Evolutionary conservation across 2,329 filamentous ascomycete species (phyloP).

Genomic region (Exophiala viscosa): DNA sequence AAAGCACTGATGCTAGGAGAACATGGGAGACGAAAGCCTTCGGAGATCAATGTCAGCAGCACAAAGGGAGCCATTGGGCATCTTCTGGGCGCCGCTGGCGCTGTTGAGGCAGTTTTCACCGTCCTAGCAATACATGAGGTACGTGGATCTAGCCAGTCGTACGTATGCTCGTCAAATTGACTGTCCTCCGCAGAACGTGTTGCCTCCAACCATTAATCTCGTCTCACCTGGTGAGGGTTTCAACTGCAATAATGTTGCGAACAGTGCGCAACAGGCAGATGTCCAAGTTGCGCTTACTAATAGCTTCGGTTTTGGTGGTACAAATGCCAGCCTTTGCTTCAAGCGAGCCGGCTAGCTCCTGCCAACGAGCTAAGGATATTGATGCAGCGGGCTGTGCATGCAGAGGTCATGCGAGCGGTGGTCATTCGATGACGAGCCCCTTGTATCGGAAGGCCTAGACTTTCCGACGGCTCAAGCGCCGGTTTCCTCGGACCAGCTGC

Average conservation of each 20-base stretch:
- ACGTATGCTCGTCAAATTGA: neutral
- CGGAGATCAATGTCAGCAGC: constrained; percentile 77
- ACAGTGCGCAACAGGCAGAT: constrained; percentile 63
- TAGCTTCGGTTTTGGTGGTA: constrained; percentile 96
- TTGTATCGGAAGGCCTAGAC: too few species aligned
- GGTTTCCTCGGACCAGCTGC: too few species aligned
- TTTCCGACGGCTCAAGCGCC: too few species aligned
- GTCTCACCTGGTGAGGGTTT: constrained; percentile 62
- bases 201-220: constrained; percentile 87
- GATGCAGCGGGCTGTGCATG: neutral
- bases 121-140: constrained; percentile 77
- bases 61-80: constrained; percentile 93
- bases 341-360: constrained; percentile 8
- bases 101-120: constrained; percentile 83
- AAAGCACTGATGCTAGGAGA: constrained; percentile 70
- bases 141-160: constrained; percentile 33
- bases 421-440: too few species aligned
- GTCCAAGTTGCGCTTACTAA: constrained; percentile 81
- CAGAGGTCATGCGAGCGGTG: too few species aligned
- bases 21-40: constrained; percentile 59
- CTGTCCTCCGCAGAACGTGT: constrained; percentile 54
- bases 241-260: constrained; percentile 80
- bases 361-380: neutral
- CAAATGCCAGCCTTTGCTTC: constrained; percentile 71
- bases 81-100: constrained; percentile 84